These are phyloP conservation scores for Penicilliopsis zonata DNA, from an alignment of 495 filamentous ascomycete genomes.

Conservation along the genomic window DNA sequence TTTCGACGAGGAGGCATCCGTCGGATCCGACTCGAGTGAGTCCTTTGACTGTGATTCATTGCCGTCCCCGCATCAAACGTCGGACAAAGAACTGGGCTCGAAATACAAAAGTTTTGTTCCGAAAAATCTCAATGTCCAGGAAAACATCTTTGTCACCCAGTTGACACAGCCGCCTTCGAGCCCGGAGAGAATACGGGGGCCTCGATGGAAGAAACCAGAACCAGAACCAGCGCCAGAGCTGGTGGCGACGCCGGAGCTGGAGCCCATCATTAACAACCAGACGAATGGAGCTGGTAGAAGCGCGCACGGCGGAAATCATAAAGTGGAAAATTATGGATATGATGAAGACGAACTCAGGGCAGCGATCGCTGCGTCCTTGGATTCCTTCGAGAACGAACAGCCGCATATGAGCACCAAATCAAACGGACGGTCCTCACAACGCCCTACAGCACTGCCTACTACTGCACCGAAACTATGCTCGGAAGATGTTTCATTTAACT, in stretches of 20 bases:
- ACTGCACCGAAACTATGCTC: conserved; percentile 7
- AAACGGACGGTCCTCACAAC: no score
- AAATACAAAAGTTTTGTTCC: conserved; percentile 35
- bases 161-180: conserved; percentile 37
- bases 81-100: conserved; percentile 14
- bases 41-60: conserved; percentile 13
- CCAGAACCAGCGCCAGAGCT: conserved; percentile 6
- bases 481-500: conserved; percentile 15
- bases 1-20: conserved; percentile 7
- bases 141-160: conserved; percentile 43
- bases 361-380: conserved; percentile 28
- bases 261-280: no score
- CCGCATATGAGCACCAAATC: no score
- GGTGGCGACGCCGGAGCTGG: background rate
- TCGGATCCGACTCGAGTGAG: conserved; percentile 12
- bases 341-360: conserved; percentile 23
- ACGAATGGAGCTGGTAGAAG: background rate
- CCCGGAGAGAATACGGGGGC: conserved; percentile 38
- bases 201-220: conserved; percentile 38
- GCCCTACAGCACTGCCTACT: conserved; percentile 11
- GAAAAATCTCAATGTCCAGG: conserved; percentile 26
- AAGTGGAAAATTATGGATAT: conserved; percentile 4
- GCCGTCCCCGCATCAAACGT: conserved; percentile 6
- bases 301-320: no score
- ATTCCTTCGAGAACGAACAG: conserved; percentile 29